Conservation (phyloP, 495 filamentous ascomycete genomes). For the Saxispiralis lemnorum region DNA sequence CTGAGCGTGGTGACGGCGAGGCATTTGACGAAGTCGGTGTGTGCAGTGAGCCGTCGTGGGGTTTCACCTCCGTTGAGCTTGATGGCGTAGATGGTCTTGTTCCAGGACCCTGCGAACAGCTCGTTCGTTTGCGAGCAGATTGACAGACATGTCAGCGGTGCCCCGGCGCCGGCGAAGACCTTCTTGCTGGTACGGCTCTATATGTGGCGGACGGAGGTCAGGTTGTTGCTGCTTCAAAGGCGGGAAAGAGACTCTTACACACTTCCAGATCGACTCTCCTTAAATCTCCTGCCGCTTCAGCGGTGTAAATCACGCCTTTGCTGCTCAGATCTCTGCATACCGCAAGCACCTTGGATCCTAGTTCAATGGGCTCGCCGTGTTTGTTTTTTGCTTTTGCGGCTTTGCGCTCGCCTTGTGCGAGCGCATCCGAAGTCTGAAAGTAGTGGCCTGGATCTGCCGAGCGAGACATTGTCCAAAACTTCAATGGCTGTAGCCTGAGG, state of each 20-base stretch:
- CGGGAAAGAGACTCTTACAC: conserved; percentile 26
- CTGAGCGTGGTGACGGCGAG: conserved; percentile 30
- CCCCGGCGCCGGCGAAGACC: conserved; percentile 53
- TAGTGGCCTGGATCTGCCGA: conserved; percentile 55
- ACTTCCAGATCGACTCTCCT: conserved; percentile 59
- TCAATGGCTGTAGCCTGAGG: too few species aligned
- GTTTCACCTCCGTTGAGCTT: conserved; percentile 44
- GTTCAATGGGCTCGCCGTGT: conserved; percentile 59
- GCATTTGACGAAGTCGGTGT: conserved; percentile 80
- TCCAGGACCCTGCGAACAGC: conserved; percentile 81
- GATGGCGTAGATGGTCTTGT: conserved; percentile 50
- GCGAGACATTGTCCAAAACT: conserved; percentile 44
- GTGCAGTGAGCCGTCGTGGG: conserved; percentile 46
- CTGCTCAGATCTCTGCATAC: conserved; percentile 49
- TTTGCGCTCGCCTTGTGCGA: conserved; percentile 54
- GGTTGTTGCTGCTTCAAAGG: not conserved
- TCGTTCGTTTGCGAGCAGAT: conserved; percentile 37
- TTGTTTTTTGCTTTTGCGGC: conserved; percentile 66
- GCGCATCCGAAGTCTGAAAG: conserved; percentile 75
- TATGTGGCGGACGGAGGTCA: too few species aligned
- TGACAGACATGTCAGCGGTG: conserved; percentile 63
- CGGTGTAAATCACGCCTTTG: conserved; percentile 47
- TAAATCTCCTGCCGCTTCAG: conserved; percentile 65
- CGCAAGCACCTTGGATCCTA: conserved; percentile 75
- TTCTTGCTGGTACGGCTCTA: conserved; percentile 10